A percentile compares a stretch with the other conserved stretches of the same genome.
phyloP scores from a whole-genome alignment of 1,284 basidiomycete species.

The Trichosporon asahii region DNA sequence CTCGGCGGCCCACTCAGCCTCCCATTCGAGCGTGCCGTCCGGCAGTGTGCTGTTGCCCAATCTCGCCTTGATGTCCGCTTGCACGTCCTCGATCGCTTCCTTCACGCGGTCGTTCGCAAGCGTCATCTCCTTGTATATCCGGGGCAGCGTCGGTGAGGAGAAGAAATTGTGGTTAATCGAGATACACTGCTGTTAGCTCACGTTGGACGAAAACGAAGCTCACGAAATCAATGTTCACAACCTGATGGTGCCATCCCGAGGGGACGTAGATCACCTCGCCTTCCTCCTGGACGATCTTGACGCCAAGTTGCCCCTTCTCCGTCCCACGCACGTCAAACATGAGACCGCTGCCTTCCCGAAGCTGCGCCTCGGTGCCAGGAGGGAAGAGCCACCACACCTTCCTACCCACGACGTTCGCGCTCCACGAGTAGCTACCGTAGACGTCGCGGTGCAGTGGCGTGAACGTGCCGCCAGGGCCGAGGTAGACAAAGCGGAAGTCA shows the following conservation, averaged over 20 bases:
- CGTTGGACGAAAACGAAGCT: slow-evolving; percentile 18
- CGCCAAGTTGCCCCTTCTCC: slow-evolving; percentile 37
- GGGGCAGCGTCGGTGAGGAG: slow-evolving; percentile 54
- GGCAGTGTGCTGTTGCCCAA: slow-evolving; percentile 9
- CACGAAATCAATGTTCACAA: slow-evolving; percentile 48
- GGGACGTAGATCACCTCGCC: slow-evolving; percentile 56
- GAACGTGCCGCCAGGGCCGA: slow-evolving; percentile 52
- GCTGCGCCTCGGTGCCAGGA: slow-evolving; percentile 44
- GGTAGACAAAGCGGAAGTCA: slow-evolving; percentile 52
- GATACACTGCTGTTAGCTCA: slow-evolving; percentile 45
- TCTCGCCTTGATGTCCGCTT: slow-evolving; percentile 16
- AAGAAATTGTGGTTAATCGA: slow-evolving; percentile 58
- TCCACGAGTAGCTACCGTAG: slow-evolving; percentile 60
- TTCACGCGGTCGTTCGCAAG: slow-evolving; percentile 50
- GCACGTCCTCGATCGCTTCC: slow-evolving; percentile 54
- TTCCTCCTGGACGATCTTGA: slow-evolving; percentile 41
- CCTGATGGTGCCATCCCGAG: slow-evolving; percentile 53
- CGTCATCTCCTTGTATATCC: slow-evolving; percentile 53
- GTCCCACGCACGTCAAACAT: slow-evolving; percentile 44
- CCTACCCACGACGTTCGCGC: slow-evolving; percentile 57
- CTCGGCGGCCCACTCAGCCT: slow-evolving; percentile 53
- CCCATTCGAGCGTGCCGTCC: slow-evolving; percentile 39
- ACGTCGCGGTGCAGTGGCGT: slow-evolving; percentile 58
- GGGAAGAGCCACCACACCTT: slow-evolving; percentile 59
- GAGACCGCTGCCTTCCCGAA: slow-evolving; percentile 38